These are phyloP conservation scores for Aphanomyces stellatus DNA, from an alignment of 352 stramenopile genomes.

Conservation along the genomic window DNA sequence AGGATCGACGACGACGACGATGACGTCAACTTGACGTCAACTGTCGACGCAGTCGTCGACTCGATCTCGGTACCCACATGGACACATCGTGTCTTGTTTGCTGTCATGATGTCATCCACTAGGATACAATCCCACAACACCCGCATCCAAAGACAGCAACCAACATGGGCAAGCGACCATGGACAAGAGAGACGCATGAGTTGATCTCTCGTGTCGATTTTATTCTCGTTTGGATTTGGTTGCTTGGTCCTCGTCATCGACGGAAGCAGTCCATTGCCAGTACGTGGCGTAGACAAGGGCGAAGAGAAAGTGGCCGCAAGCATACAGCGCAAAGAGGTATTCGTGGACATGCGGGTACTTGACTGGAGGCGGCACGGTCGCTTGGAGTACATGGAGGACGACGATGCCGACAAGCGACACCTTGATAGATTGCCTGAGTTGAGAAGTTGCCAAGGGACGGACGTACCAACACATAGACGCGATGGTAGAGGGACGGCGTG, in stretches of 20 bases:
- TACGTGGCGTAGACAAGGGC: constrained; percentile 69
- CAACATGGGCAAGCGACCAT: too few relatives aligned
- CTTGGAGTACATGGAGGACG: constrained; percentile 47
- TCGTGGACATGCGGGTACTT: constrained; percentile 79
- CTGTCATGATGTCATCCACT: too few relatives aligned
- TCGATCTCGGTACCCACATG: too few relatives aligned
- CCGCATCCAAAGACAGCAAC: too few relatives aligned
- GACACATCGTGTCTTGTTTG: too few relatives aligned
- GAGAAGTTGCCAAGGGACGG: not conserved
- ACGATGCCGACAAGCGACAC: constrained; percentile 43
- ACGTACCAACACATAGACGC: constrained; percentile 45
- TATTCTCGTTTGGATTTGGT: too few relatives aligned
- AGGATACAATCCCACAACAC: too few relatives aligned
- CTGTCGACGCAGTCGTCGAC: too few relatives aligned
- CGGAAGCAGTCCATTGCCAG: constrained; percentile 65
- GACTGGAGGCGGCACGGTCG: constrained; percentile 32
- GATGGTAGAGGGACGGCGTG: constrained; percentile 26
- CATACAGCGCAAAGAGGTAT: constrained; percentile 76
- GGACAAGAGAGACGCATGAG: too few relatives aligned
- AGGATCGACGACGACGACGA: too few relatives aligned
- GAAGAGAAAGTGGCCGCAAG: constrained; percentile 65
- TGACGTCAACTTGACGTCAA: too few relatives aligned
- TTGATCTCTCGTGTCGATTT: too few relatives aligned
- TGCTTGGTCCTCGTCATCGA: not conserved
- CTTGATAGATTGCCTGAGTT: constrained; percentile 23